Evolutionary conservation across 306 rosid genomes (phyloP), one percentile per base, ranked within the genome.

Genomic region (Arachis hypogaea): DNA sequence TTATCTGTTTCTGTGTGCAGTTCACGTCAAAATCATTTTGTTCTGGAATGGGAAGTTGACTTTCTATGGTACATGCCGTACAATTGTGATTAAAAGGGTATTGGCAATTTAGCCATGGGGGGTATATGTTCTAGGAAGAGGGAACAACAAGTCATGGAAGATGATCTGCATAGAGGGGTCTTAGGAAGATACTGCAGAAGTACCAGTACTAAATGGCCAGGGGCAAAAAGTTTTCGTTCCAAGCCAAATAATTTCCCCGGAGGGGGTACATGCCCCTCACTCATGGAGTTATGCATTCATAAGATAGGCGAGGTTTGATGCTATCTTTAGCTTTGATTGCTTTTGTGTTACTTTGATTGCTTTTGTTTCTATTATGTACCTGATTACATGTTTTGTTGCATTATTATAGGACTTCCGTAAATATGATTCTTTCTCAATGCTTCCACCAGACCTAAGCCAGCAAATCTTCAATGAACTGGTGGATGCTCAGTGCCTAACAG

Each of bases 71-170:
- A 47, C 68, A 18, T 71, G 70, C 51, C 38, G 2, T 55, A 66
- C 55, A 65, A 49, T 49, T 38, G 16, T 61, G 69, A 77, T 52
- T 22, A 10, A 42, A 67, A 41, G 18, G n/a, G 18, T 52, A 14
- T 52, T 10, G 36, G 14, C n/a, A 45, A 7, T 60, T 49, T 18
- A 67, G 79, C 66, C 33, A 88, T 89, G 95, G 95, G 95, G 69
- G 85, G 95, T 47, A 77, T 89, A 11, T 89, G 92, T 65, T 89
- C 95, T 7, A 83, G 92, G 71, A 89, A 89, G 87, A 84, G 92
- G 81, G 79, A 78, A 71, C 91, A 82, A 44, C 85, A 81, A 45
- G 85, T 85, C 14, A 9, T 62, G 0, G 89, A 86, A 68, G 83
- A 78, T 59, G 85, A 46, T 40, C 44, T 72, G 2, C 64, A 64